Evolutionary conservation across 352 stramenopile genomes (phyloP).

Genomic region (Phytophthora citrophthora): DNA sequence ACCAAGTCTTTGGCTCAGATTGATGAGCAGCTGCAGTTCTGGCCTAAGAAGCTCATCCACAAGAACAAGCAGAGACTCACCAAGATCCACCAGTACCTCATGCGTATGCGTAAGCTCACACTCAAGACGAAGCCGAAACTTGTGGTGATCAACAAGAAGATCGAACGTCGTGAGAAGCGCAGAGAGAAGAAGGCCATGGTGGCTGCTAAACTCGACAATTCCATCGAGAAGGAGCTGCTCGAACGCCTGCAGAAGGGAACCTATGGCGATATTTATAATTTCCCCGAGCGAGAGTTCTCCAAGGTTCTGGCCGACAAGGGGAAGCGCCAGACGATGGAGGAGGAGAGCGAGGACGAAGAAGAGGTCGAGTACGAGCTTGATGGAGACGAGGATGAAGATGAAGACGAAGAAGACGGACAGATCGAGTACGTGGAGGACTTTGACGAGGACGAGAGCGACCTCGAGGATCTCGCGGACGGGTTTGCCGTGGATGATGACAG

Average conservation of each 20-base stretch:
- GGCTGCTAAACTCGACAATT: slow-evolving; percentile 94
- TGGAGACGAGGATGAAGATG: slow-evolving; percentile 56
- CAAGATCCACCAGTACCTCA: slow-evolving; percentile 99
- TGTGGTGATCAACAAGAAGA: slow-evolving; percentile 95
- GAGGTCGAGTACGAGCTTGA: slow-evolving; percentile 66
- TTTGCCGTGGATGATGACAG: slow-evolving; percentile 65
- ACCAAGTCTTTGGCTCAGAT: slow-evolving; percentile 95
- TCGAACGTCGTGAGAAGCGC: slow-evolving; percentile 95
- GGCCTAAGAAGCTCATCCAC: slow-evolving; percentile 98
- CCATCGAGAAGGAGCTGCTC: slow-evolving; percentile 98
- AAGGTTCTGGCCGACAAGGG: slow-evolving; percentile 84
- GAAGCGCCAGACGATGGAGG: slow-evolving; percentile 92
- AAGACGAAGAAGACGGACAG: slow-evolving; percentile 54
- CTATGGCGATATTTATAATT: slow-evolving; percentile 99
- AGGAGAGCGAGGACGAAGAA: slow-evolving; percentile 86
- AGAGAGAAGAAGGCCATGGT: slow-evolving; percentile 97
- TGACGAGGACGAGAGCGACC: slow-evolving; percentile 94
- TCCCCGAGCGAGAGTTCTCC: slow-evolving; percentile 93
- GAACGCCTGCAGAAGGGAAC: slow-evolving; percentile 97
- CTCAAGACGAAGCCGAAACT: slow-evolving; percentile 95
- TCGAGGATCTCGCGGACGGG: slow-evolving; percentile 84
- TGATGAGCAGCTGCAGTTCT: slow-evolving; percentile 97
- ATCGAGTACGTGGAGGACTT: slow-evolving; percentile 90
- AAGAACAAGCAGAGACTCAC: slow-evolving; percentile 99
- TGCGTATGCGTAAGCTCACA: slow-evolving; percentile 98